Percentiles rank a stretch among this genome's conserved stretches.
Evolutionary conservation across 2,329 filamentous ascomycete genomes (phyloP).

Genomic region (Diaporthe eres): DNA sequence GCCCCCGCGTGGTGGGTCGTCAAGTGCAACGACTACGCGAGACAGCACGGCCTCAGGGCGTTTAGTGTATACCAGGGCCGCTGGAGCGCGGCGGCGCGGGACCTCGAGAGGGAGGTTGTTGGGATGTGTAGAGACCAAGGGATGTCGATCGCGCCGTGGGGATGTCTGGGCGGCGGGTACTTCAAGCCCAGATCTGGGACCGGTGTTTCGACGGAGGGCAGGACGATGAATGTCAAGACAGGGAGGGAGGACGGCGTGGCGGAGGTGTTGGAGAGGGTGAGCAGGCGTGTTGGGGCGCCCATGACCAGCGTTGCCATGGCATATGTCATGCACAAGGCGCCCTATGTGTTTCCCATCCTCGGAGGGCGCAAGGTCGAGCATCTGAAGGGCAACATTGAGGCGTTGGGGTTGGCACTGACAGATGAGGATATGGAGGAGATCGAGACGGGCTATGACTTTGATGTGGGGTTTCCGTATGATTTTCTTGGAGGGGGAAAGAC

Average conservation of each 20-base stretch:
- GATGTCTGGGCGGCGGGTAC: constrained; percentile 60
- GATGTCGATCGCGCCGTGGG: constrained; percentile 65
- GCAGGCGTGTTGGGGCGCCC: constrained; percentile 56
- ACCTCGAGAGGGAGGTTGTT: constrained; percentile 78
- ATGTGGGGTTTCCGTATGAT: constrained; percentile 78
- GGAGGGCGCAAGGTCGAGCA: constrained; percentile 80
- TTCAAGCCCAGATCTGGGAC: constrained; percentile 51
- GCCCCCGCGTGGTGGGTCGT: constrained; percentile 78
- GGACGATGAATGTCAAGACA: constrained; percentile 54
- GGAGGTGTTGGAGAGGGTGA: constrained; percentile 64
- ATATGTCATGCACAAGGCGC: constrained; percentile 80
- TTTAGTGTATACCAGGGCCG: constrained; percentile 76
- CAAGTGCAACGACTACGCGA: constrained; percentile 58
- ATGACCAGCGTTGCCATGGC: constrained; percentile 73
- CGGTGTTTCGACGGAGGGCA: constrained; percentile 52
- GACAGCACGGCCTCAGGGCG: constrained; percentile 68
- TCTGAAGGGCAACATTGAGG: constrained; percentile 78
- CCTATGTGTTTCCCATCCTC: constrained; percentile 81
- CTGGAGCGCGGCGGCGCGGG: constrained; percentile 71
- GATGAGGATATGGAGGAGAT: constrained; percentile 76
- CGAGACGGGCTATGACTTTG: constrained; percentile 72
- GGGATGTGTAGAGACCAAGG: constrained; percentile 75
- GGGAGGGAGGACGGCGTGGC: constrained; percentile 67
- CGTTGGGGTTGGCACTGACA: constrained; percentile 71
- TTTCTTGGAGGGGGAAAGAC: constrained; percentile 49